A percentile compares a stretch with the other conserved stretches of the same genome.
Conservation (phyloP, 495 filamentous ascomycete species). For the Penicillium verhagenii region DNA sequence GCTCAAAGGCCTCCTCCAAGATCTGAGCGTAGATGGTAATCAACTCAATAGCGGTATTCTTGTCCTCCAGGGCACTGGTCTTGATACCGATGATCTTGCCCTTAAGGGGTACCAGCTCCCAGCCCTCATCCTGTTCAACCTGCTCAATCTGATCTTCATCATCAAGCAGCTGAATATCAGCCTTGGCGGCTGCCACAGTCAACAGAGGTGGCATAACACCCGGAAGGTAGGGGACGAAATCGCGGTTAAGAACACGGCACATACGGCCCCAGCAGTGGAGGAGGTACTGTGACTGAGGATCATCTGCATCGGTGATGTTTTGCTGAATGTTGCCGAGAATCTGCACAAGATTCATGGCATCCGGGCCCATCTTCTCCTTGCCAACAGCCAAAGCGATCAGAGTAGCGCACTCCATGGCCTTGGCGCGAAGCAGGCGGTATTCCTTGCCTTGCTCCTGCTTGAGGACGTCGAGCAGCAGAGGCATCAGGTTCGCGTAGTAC, state of each 20-base stretch:
- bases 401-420: conserved; percentile 99
- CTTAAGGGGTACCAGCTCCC: conserved; percentile 95
- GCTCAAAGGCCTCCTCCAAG: conserved; percentile 85
- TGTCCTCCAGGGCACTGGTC: conserved; percentile 94
- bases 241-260: conserved; percentile 87
- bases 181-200: conserved; percentile 89
- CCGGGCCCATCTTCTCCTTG: conserved; percentile 82
- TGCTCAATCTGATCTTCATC: conserved; percentile 93
- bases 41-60: conserved; percentile 97
- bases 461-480: conserved; percentile 84
- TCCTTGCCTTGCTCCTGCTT: conserved; percentile 89
- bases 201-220: conserved; percentile 94
- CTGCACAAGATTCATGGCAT: conserved; percentile 83
- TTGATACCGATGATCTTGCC: conserved; percentile 98
- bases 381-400: conserved; percentile 95
- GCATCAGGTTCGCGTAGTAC: conserved; percentile 96
- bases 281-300: conserved; percentile 95
- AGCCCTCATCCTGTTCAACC: conserved; percentile 92
- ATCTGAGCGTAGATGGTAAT: conserved; percentile 96
- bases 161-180: conserved; percentile 94
- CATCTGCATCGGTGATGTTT: conserved; percentile 85
- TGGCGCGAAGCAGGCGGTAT: conserved; percentile 83
- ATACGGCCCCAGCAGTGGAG: conserved; percentile 99
- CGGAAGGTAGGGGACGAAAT: conserved; percentile 88
- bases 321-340: conserved; percentile 84